A percentile compares a stretch with the other conserved stretches of the same genome.
These are phyloP conservation scores for Didymella exigua DNA, from an alignment of 2,329 filamentous ascomycete species.

Conservation along the genomic window DNA sequence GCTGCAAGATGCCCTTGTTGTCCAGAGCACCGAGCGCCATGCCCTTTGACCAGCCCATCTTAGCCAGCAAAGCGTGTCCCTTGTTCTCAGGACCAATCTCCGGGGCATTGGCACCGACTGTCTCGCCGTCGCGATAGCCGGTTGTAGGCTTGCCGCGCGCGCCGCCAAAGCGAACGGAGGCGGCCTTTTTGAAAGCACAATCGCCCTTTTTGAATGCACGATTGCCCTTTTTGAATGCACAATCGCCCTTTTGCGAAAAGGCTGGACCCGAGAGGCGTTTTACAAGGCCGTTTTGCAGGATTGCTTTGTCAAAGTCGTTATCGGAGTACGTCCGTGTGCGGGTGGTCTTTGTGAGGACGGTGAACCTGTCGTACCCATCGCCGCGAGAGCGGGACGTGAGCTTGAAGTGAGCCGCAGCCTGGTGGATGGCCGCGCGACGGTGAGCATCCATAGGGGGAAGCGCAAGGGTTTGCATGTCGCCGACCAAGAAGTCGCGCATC, in stretches of 20 bases:
- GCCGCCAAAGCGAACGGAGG: conserved; percentile 20
- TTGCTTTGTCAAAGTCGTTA: conserved; percentile 55
- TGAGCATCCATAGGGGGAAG: conserved; percentile 84
- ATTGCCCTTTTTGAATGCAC: conserved; percentile 17
- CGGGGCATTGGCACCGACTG: conserved; percentile 83
- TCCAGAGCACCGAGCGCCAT: conserved; percentile 80
- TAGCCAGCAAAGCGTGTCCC: conserved; percentile 86
- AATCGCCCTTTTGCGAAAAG: conserved; percentile 16
- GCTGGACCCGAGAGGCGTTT: conserved; percentile 42
- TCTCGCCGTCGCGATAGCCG: conserved; percentile 78
- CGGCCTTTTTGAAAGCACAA: no score
- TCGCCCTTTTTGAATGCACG: no score
- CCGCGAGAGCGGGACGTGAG: conserved; percentile 86
- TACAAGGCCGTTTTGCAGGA: conserved; percentile 56
- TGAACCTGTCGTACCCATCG: conserved; percentile 72
- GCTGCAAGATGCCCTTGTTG: conserved; percentile 87
- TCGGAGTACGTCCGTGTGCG: conserved; percentile 68
- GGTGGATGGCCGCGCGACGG: conserved; percentile 78
- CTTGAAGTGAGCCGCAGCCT: conserved; percentile 74
- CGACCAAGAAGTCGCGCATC: conserved; percentile 71
- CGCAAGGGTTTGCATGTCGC: conserved; percentile 67
- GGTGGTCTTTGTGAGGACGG: conserved; percentile 75
- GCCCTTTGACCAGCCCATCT: conserved; percentile 94
- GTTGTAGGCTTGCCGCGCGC: conserved; percentile 24
- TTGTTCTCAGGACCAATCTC: conserved; percentile 83